Evolutionary conservation across 2,329 filamentous ascomycete genomes (phyloP).

Genomic region (Pestalotiopsis sp.): DNA sequence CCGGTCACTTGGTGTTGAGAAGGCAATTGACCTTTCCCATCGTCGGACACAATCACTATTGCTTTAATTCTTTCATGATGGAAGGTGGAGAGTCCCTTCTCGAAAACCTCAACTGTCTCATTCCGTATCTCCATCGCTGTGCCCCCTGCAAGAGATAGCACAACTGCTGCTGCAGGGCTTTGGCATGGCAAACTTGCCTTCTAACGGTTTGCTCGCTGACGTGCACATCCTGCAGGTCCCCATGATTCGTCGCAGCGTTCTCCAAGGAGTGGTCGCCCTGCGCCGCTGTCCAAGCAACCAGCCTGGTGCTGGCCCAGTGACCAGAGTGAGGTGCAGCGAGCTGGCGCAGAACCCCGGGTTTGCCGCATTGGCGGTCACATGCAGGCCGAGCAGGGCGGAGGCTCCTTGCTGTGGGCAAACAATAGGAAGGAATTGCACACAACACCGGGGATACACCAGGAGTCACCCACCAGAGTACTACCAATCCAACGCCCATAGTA

Average conservation of each 20-base stretch:
- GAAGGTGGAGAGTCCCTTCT: neutral
- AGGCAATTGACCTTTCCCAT: neutral
- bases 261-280: constrained; percentile 20
- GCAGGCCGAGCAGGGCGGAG: neutral
- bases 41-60: neutral
- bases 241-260: constrained; percentile 16
- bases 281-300: constrained; percentile 19
- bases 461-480: too few species aligned
- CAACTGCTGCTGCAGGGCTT: constrained; percentile 18
- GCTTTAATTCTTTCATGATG: neutral
- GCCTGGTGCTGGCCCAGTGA: neutral
- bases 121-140: constrained; percentile 20
- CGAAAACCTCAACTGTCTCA: constrained; percentile 21
- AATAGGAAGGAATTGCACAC: too few species aligned
- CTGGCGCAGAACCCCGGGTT: neutral
- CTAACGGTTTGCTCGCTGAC: constrained; percentile 23
- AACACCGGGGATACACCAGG: too few species aligned
- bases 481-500: too few species aligned
- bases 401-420: constrained; percentile 7
- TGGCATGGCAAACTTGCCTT: constrained; percentile 15
- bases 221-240: constrained; percentile 18
- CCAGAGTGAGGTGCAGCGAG: constrained; percentile 17
- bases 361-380: neutral
- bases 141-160: constrained; percentile 18
- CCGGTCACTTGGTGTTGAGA: too few species aligned